phyloP scores from a whole-genome alignment of 257 asterid genomes.

The Solanum acaule region DNA sequence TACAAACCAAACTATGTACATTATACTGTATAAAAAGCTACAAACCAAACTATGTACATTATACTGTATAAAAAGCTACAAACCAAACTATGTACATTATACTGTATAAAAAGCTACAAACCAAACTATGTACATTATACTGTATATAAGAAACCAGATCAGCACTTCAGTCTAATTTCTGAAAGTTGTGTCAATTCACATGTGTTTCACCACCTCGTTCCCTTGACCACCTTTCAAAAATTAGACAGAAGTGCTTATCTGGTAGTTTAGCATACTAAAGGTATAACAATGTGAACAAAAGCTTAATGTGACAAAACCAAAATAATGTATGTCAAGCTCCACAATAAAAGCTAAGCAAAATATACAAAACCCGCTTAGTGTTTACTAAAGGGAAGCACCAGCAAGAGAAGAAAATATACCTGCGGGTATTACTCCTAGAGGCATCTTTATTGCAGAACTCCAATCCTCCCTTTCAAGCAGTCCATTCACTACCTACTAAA shows the following conservation, averaged over 20 bases:
- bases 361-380: background rate
- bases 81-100: background rate
- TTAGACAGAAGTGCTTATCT: background rate
- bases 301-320: background rate
- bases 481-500: conserved; percentile 90
- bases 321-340: background rate
- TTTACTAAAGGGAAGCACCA: background rate
- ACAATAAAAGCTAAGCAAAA: background rate
- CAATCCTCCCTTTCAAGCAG: conserved; percentile 89
- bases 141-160: background rate
- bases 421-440: conserved; percentile 94
- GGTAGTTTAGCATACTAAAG: background rate
- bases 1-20: no score
- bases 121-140: background rate
- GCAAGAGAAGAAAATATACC: conserved; percentile 27
- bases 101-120: background rate
- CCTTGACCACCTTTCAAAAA: background rate
- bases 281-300: background rate
- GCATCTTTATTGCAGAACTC: conserved; percentile 59
- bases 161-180: background rate
- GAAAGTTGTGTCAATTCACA: background rate
- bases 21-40: no score
- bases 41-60: no score
- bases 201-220: background rate
- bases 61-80: background rate